These are phyloP conservation scores for Lactarius indigo DNA, from an alignment of 768 basidiomycete species.

Conservation along the genomic window DNA sequence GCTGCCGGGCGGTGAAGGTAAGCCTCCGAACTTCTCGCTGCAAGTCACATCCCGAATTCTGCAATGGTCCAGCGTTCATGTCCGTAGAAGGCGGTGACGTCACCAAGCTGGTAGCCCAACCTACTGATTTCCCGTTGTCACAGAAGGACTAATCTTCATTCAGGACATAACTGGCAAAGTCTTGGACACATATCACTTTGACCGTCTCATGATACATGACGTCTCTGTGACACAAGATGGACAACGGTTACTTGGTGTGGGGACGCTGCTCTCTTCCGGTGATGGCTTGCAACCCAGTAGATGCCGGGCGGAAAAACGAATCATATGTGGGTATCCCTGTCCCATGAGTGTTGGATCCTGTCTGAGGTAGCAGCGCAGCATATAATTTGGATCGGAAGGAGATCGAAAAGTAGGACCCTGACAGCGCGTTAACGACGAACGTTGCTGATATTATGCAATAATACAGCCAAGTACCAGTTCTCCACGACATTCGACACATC, in stretches of 20 bases:
- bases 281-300: constrained; percentile 64
- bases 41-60: not conserved
- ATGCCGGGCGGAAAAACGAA: constrained; percentile 68
- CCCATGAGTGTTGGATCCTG: not conserved
- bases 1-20: constrained; percentile 63
- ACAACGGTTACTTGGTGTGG: constrained; percentile 62
- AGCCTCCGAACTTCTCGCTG: constrained; percentile 21
- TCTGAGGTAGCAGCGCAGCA: constrained; percentile 38
- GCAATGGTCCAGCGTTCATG: constrained; percentile 49
- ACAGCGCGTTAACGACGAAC: not conserved
- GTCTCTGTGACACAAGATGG: constrained; percentile 67
- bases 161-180: constrained; percentile 61
- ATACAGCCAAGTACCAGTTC: constrained; percentile 62
- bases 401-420: constrained; percentile 55
- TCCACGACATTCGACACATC: constrained; percentile 71
- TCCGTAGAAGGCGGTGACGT: constrained; percentile 66
- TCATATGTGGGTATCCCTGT: constrained; percentile 49
- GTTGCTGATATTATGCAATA: constrained; percentile 18
- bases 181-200: constrained; percentile 55
- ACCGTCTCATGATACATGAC: constrained; percentile 62
- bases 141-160: not conserved
- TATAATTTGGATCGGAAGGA: constrained; percentile 63
- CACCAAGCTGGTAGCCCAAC: constrained; percentile 50
- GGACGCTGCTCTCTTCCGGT: constrained; percentile 59
- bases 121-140: not conserved